A percentile compares a stretch with the other conserved stretches of the same genome.
phyloP scores from a whole-genome alignment of 1,139 yeast species.

The Keqinozyma sinolaborantium region DNA sequence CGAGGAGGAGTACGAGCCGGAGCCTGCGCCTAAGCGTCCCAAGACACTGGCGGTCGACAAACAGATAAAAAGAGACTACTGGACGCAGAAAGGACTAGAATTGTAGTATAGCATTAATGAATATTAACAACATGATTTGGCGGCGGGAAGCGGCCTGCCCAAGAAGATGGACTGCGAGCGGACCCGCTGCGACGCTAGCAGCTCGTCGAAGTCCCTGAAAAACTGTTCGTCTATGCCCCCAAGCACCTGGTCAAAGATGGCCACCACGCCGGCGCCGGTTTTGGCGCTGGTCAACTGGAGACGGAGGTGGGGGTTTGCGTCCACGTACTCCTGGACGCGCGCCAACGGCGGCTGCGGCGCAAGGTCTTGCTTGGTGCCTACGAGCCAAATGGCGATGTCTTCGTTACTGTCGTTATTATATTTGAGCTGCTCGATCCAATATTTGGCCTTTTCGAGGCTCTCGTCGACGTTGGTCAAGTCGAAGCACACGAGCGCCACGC shows the following conservation, averaged over 20 bases:
- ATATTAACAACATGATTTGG: background rate
- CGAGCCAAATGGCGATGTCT: conserved; percentile 21
- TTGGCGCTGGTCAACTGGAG: conserved; percentile 46
- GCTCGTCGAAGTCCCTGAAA: conserved; percentile 16
- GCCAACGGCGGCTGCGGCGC: conserved; percentile 4
- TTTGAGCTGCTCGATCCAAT: conserved; percentile 43
- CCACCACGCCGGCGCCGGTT: conserved; percentile 39
- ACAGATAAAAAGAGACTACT: conserved; percentile 35
- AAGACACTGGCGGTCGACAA: conserved; percentile 30
- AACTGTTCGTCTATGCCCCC: conserved; percentile 38
- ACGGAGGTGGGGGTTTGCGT: conserved; percentile 8
- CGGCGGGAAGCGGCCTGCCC: background rate
- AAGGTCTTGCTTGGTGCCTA: conserved; percentile 35
- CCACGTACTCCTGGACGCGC: conserved; percentile 8
- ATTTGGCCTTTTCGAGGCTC: conserved; percentile 37
- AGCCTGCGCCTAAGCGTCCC: conserved; percentile 12
- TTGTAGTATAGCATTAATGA: conserved; percentile 10
- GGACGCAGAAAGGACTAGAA: conserved; percentile 45
- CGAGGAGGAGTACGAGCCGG: conserved; percentile 11
- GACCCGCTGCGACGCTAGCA: too few relatives aligned
- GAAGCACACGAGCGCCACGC: conserved; percentile 38
- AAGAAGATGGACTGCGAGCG: background rate
- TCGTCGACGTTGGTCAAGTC: conserved; percentile 30
- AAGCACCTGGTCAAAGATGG: conserved; percentile 39
- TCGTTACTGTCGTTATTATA: conserved; percentile 18